Percentiles rank a stretch among this genome's conserved stretches.
Evolutionary conservation across 169 alveolate genomes (phyloP).

Genomic region (Toxoplasma gondii): DNA sequence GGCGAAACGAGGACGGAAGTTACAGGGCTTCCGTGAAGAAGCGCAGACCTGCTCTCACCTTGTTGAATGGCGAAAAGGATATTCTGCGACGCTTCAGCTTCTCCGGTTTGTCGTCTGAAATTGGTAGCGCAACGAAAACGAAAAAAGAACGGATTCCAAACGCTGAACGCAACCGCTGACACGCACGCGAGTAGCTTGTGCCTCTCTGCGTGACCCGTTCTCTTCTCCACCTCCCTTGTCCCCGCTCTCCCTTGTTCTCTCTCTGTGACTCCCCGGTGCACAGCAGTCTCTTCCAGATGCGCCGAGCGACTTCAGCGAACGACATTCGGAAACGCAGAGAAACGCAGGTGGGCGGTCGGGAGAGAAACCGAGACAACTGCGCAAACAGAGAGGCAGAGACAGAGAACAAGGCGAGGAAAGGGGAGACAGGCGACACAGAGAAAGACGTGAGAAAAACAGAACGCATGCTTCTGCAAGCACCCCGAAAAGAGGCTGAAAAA

Average conservation of each 20-base stretch:
- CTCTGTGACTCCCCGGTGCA: no score
- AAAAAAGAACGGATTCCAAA: not conserved
- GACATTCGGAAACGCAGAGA: no score
- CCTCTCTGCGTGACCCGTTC: not conserved
- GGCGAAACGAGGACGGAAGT: no score
- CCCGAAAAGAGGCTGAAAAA: no score
- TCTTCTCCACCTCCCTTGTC: not conserved
- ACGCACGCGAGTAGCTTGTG: not conserved
- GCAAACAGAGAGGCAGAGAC: not conserved
- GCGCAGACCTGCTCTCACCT: no score
- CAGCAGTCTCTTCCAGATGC: no score
- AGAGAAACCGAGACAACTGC: not conserved
- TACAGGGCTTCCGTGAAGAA: no score
- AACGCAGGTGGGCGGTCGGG: no score
- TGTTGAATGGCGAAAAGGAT: constrained; percentile 14
- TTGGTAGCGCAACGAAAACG: not conserved
- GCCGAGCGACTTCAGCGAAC: no score
- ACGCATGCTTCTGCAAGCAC: no score
- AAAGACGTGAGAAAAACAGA: not conserved
- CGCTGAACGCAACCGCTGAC: not conserved
- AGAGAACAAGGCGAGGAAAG: not conserved
- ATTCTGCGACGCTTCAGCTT: not conserved
- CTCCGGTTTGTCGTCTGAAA: not conserved
- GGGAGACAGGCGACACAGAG: not conserved
- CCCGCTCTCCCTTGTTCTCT: not conserved